Evolutionary conservation across 495 filamentous ascomycete species (phyloP), one percentile per base, ranked within the genome.

Genomic region (Trichoderma asperelloides): DNA sequence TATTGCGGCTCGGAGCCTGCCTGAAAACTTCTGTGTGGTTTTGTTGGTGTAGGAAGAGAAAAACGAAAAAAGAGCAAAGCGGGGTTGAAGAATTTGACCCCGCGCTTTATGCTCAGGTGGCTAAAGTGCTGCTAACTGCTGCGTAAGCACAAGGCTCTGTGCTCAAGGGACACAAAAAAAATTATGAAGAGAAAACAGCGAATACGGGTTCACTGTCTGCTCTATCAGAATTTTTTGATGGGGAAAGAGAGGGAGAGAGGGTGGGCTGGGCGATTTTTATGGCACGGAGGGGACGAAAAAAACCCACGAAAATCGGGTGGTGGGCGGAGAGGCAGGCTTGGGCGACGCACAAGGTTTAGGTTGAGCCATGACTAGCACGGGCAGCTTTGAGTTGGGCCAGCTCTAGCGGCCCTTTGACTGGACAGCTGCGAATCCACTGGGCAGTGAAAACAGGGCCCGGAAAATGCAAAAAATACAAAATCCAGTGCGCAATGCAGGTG

Each of bases 1-100:
- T 89, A 78, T 86, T 90, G 80, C 2, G 55, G 55, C 55, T 60
- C 55, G 55, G 55, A 27, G 55, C 55, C 55, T 60, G 55, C 55
- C 23, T 60, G 23, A 30, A 60, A 60, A 60, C 5, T 82, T 76
- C 74, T 72, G 71, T 33, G 64, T 33, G 64, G 43, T 66, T 51
- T 25, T 66, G 66, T 62, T 62, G 33, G 66, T 47, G 66, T 40
- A 41, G n/a, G 66, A 67, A 23, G 66, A 67, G 40, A 25, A 62
- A 65, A 65, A 45, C 51, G 27, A 25, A 37, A 62, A 43, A 37
- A 57, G 65, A 45, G 65, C 30, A 43, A 67, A 67, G 65, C 65
- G 65, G 65, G 65, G 65, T 67, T 62, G 64, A 47, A 65, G 64
- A 45, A 40, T 65, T 65, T 65, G 64, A 45, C 64, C 64, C 64